Evolutionary conservation across 352 stramenopile genomes (phyloP).

Genomic region (Stramenopiles sp.): DNA sequence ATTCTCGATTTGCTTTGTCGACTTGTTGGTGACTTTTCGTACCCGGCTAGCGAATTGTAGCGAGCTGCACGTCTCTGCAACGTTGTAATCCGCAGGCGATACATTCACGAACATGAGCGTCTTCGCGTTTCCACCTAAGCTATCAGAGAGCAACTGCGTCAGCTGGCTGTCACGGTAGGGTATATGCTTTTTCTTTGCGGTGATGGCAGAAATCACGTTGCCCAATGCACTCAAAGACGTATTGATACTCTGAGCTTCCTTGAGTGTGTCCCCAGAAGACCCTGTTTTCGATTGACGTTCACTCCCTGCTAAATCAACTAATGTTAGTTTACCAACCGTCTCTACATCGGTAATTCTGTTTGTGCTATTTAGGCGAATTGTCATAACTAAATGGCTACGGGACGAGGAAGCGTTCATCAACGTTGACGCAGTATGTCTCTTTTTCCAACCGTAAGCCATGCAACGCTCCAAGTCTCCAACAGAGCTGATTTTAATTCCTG

Average conservation of each 20-base stretch:
- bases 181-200: constrained; percentile 28
- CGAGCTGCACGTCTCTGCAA: constrained; percentile 31
- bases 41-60: constrained; percentile 36
- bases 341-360: constrained; percentile 27
- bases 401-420: constrained; percentile 41
- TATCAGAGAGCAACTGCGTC: constrained; percentile 39
- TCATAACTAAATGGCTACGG: constrained; percentile 36
- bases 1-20: constrained; percentile 2
- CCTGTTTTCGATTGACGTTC: constrained; percentile 83
- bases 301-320: constrained; percentile 92
- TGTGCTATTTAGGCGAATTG: constrained; percentile 25
- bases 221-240: constrained; percentile 73
- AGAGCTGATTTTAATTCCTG: constrained; percentile 24
- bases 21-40: constrained; percentile 28
- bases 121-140: constrained; percentile 35
- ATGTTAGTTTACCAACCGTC: constrained; percentile 55
- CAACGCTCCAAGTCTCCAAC: constrained; percentile 16
- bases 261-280: constrained; percentile 59
- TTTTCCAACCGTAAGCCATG: constrained; percentile 15
- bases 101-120: constrained; percentile 70
- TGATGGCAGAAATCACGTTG: constrained; percentile 42
- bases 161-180: constrained; percentile 41
- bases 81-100: constrained; percentile 59
- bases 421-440: constrained; percentile 31
- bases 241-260: constrained; percentile 90